phyloP scores from a whole-genome alignment of 1,284 basidiomycete species.

The Moniliophthora roreri region DNA sequence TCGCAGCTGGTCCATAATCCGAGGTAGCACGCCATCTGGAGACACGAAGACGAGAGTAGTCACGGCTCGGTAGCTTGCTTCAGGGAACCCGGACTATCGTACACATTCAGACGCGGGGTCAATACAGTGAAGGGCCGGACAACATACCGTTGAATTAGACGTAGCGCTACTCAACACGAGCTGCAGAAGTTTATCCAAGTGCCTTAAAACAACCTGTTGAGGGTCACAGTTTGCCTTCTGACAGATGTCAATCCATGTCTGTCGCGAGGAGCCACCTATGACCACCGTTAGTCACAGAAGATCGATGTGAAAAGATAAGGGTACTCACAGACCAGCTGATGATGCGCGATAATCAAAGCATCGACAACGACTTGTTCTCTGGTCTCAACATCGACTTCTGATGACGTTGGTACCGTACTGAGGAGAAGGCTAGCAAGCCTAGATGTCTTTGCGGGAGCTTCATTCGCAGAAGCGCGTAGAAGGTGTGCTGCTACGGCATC shows the following conservation, averaged over 20 bases:
- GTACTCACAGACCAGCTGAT: conserved; percentile 60
- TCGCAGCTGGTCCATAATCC: conserved; percentile 65
- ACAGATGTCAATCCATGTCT: conserved; percentile 84
- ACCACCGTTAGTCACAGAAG: background rate
- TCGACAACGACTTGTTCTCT: conserved; percentile 52
- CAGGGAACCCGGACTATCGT: conserved; percentile 46
- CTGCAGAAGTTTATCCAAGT: conserved; percentile 51
- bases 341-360: conserved; percentile 73
- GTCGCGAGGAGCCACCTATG: conserved; percentile 53
- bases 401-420: conserved; percentile 43
- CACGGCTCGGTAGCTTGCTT: conserved; percentile 75
- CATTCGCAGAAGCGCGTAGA: conserved; percentile 27
- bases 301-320: background rate
- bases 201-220: conserved; percentile 50
- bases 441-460: conserved; percentile 26
- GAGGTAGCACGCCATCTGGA: conserved; percentile 65
- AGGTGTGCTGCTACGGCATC: conserved; percentile 55
- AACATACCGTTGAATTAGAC: conserved; percentile 42
- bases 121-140: background rate
- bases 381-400: conserved; percentile 33
- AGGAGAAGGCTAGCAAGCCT: conserved; percentile 52
- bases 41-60: conserved; percentile 81
- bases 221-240: conserved; percentile 73
- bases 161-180: conserved; percentile 47
- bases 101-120: background rate